phyloP scores from a whole-genome alignment of 495 filamentous ascomycete genomes.

The Acidiella bohemica region DNA sequence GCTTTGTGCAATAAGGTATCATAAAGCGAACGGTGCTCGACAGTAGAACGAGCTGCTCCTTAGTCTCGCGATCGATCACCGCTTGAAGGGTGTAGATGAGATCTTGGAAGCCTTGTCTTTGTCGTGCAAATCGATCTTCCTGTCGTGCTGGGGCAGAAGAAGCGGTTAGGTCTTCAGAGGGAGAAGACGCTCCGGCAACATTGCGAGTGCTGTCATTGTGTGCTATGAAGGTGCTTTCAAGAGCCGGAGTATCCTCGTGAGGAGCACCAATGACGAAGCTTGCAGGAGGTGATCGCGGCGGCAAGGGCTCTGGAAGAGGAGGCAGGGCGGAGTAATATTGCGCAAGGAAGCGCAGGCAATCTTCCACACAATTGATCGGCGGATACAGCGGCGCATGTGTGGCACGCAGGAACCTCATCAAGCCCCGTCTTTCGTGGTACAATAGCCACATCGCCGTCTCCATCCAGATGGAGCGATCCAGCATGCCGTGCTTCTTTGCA shows the following conservation, averaged over 20 bases:
- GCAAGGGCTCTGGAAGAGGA: no score
- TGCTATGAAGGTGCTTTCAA: neutral
- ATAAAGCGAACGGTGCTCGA: conserved; percentile 2
- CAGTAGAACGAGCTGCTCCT: conserved; percentile 1
- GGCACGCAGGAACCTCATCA: conserved; percentile 9
- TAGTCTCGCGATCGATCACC: conserved; percentile 5
- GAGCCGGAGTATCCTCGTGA: neutral
- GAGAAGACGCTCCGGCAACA: no score
- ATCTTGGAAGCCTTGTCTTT: neutral
- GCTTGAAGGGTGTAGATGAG: conserved; percentile 3
- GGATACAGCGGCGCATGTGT: conserved; percentile 8
- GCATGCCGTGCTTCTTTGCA: neutral
- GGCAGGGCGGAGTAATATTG: neutral
- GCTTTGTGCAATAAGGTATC: neutral
- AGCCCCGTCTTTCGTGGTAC: conserved; percentile 1
- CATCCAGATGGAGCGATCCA: conserved; percentile 8
- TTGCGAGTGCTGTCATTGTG: no score
- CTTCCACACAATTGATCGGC: conserved; percentile 6
- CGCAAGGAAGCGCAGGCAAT: conserved; percentile 4
- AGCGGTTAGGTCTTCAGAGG: no score
- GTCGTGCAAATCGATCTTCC: no score
- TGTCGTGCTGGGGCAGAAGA: no score
- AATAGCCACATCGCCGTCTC: conserved; percentile 11
- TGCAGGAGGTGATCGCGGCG: no score
- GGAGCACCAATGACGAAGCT: neutral